Conservation (phyloP, 441 rosid genomes). For the Syzygium malaccense region DNA sequence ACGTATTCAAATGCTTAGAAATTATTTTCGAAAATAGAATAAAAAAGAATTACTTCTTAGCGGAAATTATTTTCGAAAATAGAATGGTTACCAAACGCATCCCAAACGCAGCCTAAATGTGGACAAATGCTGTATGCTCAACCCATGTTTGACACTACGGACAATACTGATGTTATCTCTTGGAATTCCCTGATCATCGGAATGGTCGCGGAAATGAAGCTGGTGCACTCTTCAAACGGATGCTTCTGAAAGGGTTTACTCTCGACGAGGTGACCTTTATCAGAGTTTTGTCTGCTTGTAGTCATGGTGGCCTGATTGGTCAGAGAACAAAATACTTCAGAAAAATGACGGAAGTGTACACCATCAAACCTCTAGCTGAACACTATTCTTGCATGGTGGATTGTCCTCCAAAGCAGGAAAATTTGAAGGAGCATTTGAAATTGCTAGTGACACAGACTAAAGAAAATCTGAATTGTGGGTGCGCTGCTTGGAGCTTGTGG, state of each 20-base stretch:
- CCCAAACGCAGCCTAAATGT: slow-evolving; percentile 8
- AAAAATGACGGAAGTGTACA: slow-evolving; percentile 15
- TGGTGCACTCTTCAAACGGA: slow-evolving; percentile 18
- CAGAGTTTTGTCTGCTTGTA: slow-evolving; percentile 28
- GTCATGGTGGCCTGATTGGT: slow-evolving; percentile 26
- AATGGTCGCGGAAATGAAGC: slow-evolving; percentile 23
- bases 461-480: slow-evolving; percentile 23
- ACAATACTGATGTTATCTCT: slow-evolving; percentile 9
- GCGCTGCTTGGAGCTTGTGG: slow-evolving; percentile 30
- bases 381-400: slow-evolving; percentile 36
- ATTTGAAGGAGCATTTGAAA: slow-evolving; percentile 24
- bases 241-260: slow-evolving; percentile 12
- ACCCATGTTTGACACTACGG: slow-evolving; percentile 6
- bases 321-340: slow-evolving; percentile 17
- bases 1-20: too few relatives aligned
- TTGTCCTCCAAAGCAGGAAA: slow-evolving; percentile 29
- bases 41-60: too few relatives aligned
- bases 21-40: too few relatives aligned
- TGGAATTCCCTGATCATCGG: slow-evolving; percentile 17
- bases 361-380: slow-evolving; percentile 19
- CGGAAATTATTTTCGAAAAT: too few relatives aligned
- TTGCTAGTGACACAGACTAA: slow-evolving; percentile 11
- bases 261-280: slow-evolving; percentile 29
- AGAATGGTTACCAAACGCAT: too few relatives aligned
- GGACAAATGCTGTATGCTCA: slow-evolving; percentile 24